Base-by-base conservation (phyloP, 2,329 filamentous ascomycete genomes). In the Trichoderma asperellum region DNA sequence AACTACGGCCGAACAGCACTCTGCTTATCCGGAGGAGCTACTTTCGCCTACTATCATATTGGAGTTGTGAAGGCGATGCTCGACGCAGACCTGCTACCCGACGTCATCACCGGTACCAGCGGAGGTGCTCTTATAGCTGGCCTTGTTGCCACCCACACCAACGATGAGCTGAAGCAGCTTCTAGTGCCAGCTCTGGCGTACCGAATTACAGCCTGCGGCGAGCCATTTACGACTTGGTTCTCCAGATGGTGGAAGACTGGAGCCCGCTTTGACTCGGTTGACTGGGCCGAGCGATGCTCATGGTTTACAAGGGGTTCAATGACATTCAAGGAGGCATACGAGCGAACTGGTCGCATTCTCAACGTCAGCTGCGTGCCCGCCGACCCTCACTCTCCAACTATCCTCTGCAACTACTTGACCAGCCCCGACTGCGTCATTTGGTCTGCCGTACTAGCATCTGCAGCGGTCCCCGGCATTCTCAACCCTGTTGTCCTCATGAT, bases 351-450 rank as follows among this genome's bases (percentile, higher is more conserved):
- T 0, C 91, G 96, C 24, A 96, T 98, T 71, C 85, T 99, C 62
- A 99, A 99, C 79, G 94, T 99, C 11, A 93, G 93, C 6, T 99
- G 96, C 78, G 93, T 99, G 1, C 96, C 96, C 0, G 94, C 95
- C 0, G 96, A 99, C 78, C 96, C 95, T 21, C 94, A 99, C 80
- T 96, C 93, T 55, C 95, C 88, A 10, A 89, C 94, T 0, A 97
- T 99, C 73, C 85, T 99, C 8, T 93, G 93, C 76, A 99, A 99
- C 81, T 97, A 98, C 78, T 87, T 97, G 37, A 98, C 96, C 1
- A 92, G 92, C 27, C 96, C 96, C 0, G 94, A 99, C 81, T 99
- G 96, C 77, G 96, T 99, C 52, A 96, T 99, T 72, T 99, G 96
- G 96, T 97, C 94, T 12, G 95, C 96, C 2, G 94, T 98, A 3